Conservation (phyloP, 805 yeast genomes). For the Pichia nanzhaoensis region DNA sequence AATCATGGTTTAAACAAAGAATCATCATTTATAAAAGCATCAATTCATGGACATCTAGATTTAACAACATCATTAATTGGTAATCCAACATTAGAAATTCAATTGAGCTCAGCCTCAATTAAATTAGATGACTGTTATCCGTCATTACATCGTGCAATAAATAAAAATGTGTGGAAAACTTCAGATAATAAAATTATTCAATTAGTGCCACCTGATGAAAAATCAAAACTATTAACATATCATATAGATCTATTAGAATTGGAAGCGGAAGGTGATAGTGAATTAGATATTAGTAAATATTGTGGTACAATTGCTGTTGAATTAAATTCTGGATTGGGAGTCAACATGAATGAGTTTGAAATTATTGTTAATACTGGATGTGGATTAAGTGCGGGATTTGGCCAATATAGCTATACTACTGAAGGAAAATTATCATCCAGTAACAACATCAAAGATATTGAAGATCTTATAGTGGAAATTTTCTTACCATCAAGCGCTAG, state of each 20-base stretch:
- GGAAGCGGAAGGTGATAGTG: slow-evolving; percentile 1
- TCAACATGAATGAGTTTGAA: slow-evolving; percentile 53
- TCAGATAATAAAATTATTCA: slow-evolving; percentile 40
- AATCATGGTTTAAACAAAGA: not conserved
- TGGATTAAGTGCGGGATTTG: slow-evolving; percentile 9
- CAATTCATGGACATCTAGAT: slow-evolving; percentile 55
- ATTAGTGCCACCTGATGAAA: slow-evolving; percentile 89
- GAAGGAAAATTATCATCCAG: not conserved
- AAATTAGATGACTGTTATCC: slow-evolving; percentile 7
- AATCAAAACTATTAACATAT: slow-evolving; percentile 55
- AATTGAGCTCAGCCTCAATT: slow-evolving; percentile 45
- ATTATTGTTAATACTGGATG: slow-evolving; percentile 24
- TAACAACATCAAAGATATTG: slow-evolving; percentile 41
- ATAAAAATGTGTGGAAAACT: slow-evolving; percentile 43
- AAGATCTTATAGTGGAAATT: slow-evolving; percentile 37
- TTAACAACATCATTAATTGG: slow-evolving; percentile 72
- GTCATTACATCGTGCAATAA: slow-evolving; percentile 65
- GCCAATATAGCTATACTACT: not conserved
- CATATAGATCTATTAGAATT: slow-evolving; percentile 42
- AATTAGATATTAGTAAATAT: slow-evolving; percentile 24
- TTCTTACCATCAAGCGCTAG: slow-evolving; percentile 21
- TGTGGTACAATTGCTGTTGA: slow-evolving; percentile 54
- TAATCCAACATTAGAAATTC: slow-evolving; percentile 60
- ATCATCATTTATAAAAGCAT: slow-evolving; percentile 38
- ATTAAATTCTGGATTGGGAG: slow-evolving; percentile 47